These are phyloP conservation scores for Besnoitia besnoiti DNA, from an alignment of 169 alveolate genomes.

Conservation along the genomic window DNA sequence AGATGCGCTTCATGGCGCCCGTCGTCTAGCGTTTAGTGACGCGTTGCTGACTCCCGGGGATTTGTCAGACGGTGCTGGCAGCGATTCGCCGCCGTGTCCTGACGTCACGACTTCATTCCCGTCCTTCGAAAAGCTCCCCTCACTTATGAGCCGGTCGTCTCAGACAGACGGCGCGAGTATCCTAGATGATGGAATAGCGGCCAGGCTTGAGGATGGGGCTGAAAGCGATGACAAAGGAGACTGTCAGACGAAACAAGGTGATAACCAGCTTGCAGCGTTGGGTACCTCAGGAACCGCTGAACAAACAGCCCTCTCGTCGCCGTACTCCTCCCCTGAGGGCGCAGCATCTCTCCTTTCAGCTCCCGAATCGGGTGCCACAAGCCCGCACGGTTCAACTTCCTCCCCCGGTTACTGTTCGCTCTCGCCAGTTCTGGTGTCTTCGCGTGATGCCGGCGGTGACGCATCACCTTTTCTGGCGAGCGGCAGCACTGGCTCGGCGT, in stretches of 20 bases:
- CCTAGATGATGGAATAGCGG: not conserved
- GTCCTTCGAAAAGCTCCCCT: conserved; percentile 4
- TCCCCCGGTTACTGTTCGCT: not conserved
- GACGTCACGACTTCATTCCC: not conserved
- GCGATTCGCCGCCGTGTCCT: not conserved
- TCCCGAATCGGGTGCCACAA: not conserved
- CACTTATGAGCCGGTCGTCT: not conserved
- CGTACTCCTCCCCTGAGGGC: not conserved
- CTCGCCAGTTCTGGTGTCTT: conserved; percentile 5
- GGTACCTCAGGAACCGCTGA: not conserved
- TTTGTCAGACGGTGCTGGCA: no score
- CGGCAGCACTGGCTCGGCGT: not conserved
- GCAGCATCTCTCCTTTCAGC: not conserved
- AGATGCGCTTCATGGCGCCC: no score
- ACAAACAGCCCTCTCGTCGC: not conserved
- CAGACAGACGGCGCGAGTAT: not conserved
- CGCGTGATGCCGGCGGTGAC: not conserved
- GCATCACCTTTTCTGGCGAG: not conserved
- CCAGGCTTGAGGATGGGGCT: not conserved
- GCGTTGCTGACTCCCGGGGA: no score
- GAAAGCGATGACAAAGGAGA: not conserved
- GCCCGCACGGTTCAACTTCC: not conserved
- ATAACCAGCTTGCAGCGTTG: no score
- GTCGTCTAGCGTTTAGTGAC: no score
- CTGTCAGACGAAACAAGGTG: not conserved